A percentile compares a stretch with the other conserved stretches of the same genome.
Conservation (phyloP, 2,329 filamentous ascomycete species). For the Diaporthe vexans region DNA sequence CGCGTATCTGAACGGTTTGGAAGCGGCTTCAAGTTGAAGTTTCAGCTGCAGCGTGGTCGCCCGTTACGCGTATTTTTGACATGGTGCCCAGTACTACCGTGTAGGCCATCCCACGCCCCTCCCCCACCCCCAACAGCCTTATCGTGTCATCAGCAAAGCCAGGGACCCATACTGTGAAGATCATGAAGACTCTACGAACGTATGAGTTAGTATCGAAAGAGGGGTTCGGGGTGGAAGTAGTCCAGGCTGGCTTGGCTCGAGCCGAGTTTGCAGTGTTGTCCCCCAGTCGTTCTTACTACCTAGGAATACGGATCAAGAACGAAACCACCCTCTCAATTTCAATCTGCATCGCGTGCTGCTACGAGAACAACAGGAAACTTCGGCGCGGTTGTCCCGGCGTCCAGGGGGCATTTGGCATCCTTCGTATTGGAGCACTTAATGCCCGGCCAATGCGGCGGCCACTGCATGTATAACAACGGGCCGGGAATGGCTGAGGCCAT, state of each 20-base stretch:
- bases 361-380: too few species aligned
- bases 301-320: too few species aligned
- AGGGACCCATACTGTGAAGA: neutral
- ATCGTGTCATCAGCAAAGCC: neutral
- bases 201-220: neutral
- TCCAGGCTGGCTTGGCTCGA: neutral
- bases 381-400: too few species aligned
- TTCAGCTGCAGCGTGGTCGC: slow-evolving; percentile 9
- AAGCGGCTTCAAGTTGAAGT: slow-evolving; percentile 23
- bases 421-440: too few species aligned
- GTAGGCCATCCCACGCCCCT: neutral
- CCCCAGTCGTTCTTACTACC: neutral
- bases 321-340: too few species aligned
- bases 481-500: neutral
- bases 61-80: neutral
- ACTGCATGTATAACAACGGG: neutral
- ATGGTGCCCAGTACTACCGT: neutral
- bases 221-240: neutral
- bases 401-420: too few species aligned
- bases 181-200: neutral
- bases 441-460: too few species aligned
- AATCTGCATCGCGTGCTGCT: too few species aligned
- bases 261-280: too few species aligned
- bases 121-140: too few species aligned
- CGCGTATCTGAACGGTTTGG: slow-evolving; percentile 20